Conservation (phyloP, 768 basidiomycete species). For the Mycena galopus region DNA sequence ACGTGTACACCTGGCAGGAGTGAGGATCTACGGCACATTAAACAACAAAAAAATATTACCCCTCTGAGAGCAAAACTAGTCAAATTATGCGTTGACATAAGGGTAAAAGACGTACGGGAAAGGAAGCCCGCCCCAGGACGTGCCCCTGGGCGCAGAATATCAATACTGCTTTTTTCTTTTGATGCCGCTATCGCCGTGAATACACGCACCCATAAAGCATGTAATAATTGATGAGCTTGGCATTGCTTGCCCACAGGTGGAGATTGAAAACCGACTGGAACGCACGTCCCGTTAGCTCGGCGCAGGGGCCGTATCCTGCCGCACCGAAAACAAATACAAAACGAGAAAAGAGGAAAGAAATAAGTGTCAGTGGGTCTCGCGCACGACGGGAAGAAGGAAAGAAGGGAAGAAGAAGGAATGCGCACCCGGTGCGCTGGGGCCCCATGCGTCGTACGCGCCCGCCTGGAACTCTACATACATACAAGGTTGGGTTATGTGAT, state of each 20-base stretch:
- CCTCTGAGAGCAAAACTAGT: neutral
- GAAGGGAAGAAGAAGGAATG: neutral
- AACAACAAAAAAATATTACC: neutral
- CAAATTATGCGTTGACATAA: neutral
- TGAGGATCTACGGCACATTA: neutral
- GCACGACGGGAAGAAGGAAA: no score
- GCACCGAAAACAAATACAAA: neutral
- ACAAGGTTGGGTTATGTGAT: neutral
- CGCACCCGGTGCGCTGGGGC: slow-evolving; percentile 75
- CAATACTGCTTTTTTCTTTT: neutral
- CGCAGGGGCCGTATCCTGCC: slow-evolving; percentile 74
- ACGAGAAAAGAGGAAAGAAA: neutral
- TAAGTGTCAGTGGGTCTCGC: neutral
- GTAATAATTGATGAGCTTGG: slow-evolving; percentile 86
- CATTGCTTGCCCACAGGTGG: slow-evolving; percentile 84
- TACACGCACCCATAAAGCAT: slow-evolving; percentile 82
- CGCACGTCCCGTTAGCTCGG: slow-evolving; percentile 74
- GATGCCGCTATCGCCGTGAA: neutral
- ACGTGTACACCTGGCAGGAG: slow-evolving; percentile 43
- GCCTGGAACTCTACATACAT: slow-evolving; percentile 68
- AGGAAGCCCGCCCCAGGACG: slow-evolving; percentile 87
- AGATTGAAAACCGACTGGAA: slow-evolving; percentile 87
- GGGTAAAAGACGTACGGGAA: slow-evolving; percentile 66
- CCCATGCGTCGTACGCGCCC: slow-evolving; percentile 88
- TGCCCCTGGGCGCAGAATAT: slow-evolving; percentile 65